Percentiles rank a stretch among this genome's conserved stretches.
Evolutionary conservation across 2,329 filamentous ascomycete genomes (phyloP).

Genomic region (Ophiostoma sp.): DNA sequence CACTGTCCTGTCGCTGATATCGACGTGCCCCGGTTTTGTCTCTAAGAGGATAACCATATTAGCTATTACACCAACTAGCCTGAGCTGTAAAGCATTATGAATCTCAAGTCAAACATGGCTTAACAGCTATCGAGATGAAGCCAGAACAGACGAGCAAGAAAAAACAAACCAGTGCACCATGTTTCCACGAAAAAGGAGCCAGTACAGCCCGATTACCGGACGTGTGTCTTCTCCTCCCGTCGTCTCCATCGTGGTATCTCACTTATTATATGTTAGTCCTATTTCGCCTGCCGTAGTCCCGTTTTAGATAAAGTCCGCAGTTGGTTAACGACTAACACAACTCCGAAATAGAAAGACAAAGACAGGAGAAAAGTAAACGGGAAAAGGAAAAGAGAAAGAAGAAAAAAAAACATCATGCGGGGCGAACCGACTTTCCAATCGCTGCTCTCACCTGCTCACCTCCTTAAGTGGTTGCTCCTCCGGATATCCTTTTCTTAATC

Average conservation of each 20-base stretch:
- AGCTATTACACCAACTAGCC: not conserved
- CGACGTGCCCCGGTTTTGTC: not conserved
- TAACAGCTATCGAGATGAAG: no score
- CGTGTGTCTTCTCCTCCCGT: slow-evolving; percentile 4
- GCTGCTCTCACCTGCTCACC: not conserved
- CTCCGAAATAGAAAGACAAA: not conserved
- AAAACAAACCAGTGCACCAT: not conserved
- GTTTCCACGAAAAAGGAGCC: not conserved
- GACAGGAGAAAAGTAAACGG: not conserved
- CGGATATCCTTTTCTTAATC: not conserved
- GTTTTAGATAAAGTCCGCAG: not conserved
- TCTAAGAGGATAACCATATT: not conserved
- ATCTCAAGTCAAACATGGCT: not conserved
- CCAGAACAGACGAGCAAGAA: no score
- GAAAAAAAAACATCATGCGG: slow-evolving; percentile 5
- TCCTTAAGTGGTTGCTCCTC: not conserved
- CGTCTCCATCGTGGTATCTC: not conserved
- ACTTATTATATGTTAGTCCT: not conserved
- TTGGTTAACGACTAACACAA: not conserved
- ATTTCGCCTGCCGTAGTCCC: slow-evolving; percentile 7
- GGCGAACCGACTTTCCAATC: not conserved
- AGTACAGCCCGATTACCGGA: not conserved
- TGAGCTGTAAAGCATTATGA: not conserved
- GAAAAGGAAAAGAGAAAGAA: not conserved
- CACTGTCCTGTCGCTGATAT: not conserved